phyloP scores from a whole-genome alignment of 2,329 filamentous ascomycete genomes.

The Phyllachora maydis region DNA sequence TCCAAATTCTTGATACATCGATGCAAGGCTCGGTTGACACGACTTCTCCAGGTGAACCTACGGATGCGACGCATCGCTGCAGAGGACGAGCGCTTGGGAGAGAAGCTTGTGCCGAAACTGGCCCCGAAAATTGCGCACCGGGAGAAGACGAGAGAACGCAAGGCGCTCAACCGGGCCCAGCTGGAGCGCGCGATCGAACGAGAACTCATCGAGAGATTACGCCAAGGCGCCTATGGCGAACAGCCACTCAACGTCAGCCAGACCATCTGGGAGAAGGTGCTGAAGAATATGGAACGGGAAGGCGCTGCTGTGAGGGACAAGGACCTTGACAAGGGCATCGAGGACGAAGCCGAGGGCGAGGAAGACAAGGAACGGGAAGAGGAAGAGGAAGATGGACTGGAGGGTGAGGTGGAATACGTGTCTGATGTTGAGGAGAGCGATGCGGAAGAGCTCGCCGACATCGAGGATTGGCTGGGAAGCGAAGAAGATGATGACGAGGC shows the following conservation, averaged over 20 bases:
- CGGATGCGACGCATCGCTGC: conserved; percentile 59
- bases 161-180: conserved; percentile 68
- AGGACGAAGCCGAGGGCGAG: conserved; percentile 51
- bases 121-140: conserved; percentile 73
- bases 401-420: conserved; percentile 75
- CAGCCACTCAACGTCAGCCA: conserved; percentile 90
- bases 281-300: conserved; percentile 71
- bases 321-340: conserved; percentile 74
- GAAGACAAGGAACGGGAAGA: conserved; percentile 45
- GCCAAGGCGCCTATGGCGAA: conserved; percentile 87
- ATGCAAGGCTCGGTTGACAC: conserved; percentile 74
- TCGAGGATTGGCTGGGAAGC: conserved; percentile 85
- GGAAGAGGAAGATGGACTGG: conserved; percentile 42
- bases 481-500: conserved; percentile 40
- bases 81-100: conserved; percentile 76
- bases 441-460: conserved; percentile 54
- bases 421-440: conserved; percentile 76
- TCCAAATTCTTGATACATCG: conserved; percentile 58
- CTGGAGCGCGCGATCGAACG: conserved; percentile 90
- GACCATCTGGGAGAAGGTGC: conserved; percentile 90
- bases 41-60: conserved; percentile 81
- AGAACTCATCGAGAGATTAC: conserved; percentile 75
- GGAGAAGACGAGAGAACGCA: conserved; percentile 49
- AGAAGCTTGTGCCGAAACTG: conserved; percentile 70
- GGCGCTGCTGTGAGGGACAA: conserved; percentile 68